These are phyloP conservation scores for Metarhizium sp. DNA, from an alignment of 2,329 filamentous ascomycete genomes.

Conservation along the genomic window DNA sequence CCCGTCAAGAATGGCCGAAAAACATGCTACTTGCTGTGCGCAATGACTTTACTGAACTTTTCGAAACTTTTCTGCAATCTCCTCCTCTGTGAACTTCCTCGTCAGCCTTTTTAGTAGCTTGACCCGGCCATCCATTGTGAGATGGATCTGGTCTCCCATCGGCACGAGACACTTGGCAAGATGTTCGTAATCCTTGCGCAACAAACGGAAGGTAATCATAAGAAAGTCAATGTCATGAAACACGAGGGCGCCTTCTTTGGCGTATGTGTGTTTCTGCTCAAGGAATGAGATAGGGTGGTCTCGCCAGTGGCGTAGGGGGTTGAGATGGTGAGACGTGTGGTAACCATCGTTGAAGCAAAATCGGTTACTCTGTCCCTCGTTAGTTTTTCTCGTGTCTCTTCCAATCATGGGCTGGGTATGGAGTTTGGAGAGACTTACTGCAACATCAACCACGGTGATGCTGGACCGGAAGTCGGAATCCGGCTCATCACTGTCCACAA, in stretches of 20 bases:
- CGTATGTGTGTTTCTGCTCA: slow-evolving; percentile 57
- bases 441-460: slow-evolving; percentile 70
- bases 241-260: slow-evolving; percentile 58
- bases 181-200: slow-evolving; percentile 62
- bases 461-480: slow-evolving; percentile 71
- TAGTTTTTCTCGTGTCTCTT: background rate
- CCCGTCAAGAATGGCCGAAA: background rate
- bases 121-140: slow-evolving; percentile 55
- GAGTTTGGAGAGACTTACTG: slow-evolving; percentile 39
- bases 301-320: slow-evolving; percentile 71
- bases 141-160: slow-evolving; percentile 59
- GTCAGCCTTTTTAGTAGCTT: slow-evolving; percentile 57
- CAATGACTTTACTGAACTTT: background rate
- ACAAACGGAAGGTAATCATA: slow-evolving; percentile 59
- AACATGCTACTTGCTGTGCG: background rate
- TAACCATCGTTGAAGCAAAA: slow-evolving; percentile 79
- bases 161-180: slow-evolving; percentile 65
- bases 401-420: too few relatives aligned
- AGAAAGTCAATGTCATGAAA: slow-evolving; percentile 78
- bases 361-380: slow-evolving; percentile 55
- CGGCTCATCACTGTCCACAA: slow-evolving; percentile 66
- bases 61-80: slow-evolving; percentile 49
- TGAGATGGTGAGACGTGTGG: slow-evolving; percentile 73
- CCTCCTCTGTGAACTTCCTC: slow-evolving; percentile 53
- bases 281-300: slow-evolving; percentile 69